Base-by-base conservation (phyloP, 768 basidiomycete species). In the Amanita subjunquillea region DNA sequence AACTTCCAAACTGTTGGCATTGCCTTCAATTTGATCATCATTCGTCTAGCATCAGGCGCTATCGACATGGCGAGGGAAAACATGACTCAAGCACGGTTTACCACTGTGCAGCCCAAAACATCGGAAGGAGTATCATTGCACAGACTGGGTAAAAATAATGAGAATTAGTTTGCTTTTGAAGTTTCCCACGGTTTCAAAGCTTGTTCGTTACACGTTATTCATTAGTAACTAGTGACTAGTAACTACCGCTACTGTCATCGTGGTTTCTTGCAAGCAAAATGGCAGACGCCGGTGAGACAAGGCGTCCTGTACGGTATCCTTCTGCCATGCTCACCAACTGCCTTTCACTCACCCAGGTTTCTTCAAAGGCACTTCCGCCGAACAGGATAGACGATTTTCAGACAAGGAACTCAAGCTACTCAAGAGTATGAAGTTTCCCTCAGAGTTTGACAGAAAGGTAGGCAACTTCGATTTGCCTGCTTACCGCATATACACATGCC, bases 381-480 rank as follows among this genome's bases (percentile, higher is more conserved):
- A 90, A 73, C 88, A 93, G 68, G 91, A 93, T 67, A 82, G 87
- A 58, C 81, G 94, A 48, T 96, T 97, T 68, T 88, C 88, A 27
- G 90, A 97, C 78, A 96, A 97, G 72, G 92, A 95, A 69, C 70
- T 85, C 49, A 91, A 91, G 61, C 76, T 94, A 32, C 80, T 95
- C 59, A 92, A 88, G 69, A 63, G 78, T 5, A 86, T 93, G 70
- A 94, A 95, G 68, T 97, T 97, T 64, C 93, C 94, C 6, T 64
- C 85, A 0, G 79, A 87, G 60, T 96, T 94, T 60, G 84, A 90
- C 47, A 85, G 86, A 72, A 96, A 94, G 79, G 87, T 83, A 51
- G 43, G 60, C 25, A 32, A 32, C 54, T 6, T 17, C 25, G 10
- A 23, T 27, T 41, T 10, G n/a, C 50, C 39, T 34, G 17, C 13